Evolutionary conservation across 768 basidiomycete species (phyloP).

Genomic region (Pulveroboletus sp.): DNA sequence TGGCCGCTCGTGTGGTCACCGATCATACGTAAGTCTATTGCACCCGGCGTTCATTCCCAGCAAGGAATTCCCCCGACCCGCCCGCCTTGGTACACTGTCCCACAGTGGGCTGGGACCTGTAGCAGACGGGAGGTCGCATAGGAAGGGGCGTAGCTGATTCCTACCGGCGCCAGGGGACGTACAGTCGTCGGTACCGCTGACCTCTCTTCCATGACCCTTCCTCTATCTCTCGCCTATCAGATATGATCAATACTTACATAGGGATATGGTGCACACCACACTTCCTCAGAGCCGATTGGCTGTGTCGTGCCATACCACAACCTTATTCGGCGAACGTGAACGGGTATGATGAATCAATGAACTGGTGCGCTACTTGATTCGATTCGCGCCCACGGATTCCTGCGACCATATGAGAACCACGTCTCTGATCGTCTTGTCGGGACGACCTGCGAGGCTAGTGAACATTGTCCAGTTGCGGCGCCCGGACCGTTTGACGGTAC

Average conservation of each 20-base stretch:
- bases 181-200: background rate
- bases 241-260: background rate
- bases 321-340: background rate
- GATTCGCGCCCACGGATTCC: background rate
- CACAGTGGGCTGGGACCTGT: background rate
- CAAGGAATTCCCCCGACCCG: background rate
- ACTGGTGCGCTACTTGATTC: background rate
- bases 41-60: background rate
- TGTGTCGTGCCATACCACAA: background rate
- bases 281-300: background rate
- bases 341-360: background rate
- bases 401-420: background rate
- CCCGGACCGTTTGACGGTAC: background rate
- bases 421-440: background rate
- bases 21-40: background rate
- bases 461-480: background rate
- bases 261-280: background rate
- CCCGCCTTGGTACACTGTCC: background rate
- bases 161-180: background rate
- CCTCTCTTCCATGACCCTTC: background rate
- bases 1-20: background rate
- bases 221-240: background rate
- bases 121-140: background rate
- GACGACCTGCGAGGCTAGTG: background rate
- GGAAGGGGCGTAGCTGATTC: too few relatives aligned